A percentile compares a stretch with the other conserved stretches of the same genome.
Conservation (phyloP, 1,284 basidiomycete genomes). For the Coniferiporia sulphurascens region DNA sequence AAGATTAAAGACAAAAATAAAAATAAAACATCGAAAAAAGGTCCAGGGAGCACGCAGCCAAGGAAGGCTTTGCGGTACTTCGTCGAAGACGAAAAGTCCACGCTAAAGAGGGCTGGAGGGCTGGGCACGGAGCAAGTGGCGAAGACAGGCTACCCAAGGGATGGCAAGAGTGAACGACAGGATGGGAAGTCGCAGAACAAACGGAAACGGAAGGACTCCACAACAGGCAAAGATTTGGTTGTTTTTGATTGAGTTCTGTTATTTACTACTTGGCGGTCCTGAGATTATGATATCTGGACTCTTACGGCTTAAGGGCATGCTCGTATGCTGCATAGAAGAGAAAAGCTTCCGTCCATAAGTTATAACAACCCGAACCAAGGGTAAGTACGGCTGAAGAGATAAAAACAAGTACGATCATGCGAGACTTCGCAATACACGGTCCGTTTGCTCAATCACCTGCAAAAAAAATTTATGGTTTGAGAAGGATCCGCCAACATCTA, state of each 20-base stretch:
- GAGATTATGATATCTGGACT: neutral
- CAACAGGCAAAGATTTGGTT: constrained; percentile 19
- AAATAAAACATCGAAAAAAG: neutral
- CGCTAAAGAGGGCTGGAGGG: neutral
- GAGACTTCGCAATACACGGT: constrained; percentile 56
- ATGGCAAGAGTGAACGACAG: neutral
- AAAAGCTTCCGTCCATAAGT: neutral
- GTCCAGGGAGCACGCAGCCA: neutral
- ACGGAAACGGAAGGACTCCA: constrained; percentile 10
- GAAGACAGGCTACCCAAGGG: neutral
- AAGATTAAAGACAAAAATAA: constrained; percentile 1
- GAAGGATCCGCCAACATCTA: too few relatives aligned
- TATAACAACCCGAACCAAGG: neutral
- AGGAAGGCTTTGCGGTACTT: constrained; percentile 4
- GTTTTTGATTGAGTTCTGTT: neutral
- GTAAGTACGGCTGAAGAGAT: neutral
- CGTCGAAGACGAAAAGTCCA: neutral
- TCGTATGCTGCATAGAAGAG: neutral
- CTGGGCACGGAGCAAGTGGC: neutral
- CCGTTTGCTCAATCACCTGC: constrained; percentile 70
- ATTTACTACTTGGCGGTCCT: neutral
- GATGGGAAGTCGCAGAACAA: neutral
- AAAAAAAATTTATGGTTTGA: neutral
- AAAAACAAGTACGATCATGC: constrained; percentile 31
- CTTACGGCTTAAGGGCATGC: neutral